These are phyloP conservation scores for Pontederia paniculata DNA, from an alignment of 176 grass and related monocot genomes.

Conservation along the genomic window DNA sequence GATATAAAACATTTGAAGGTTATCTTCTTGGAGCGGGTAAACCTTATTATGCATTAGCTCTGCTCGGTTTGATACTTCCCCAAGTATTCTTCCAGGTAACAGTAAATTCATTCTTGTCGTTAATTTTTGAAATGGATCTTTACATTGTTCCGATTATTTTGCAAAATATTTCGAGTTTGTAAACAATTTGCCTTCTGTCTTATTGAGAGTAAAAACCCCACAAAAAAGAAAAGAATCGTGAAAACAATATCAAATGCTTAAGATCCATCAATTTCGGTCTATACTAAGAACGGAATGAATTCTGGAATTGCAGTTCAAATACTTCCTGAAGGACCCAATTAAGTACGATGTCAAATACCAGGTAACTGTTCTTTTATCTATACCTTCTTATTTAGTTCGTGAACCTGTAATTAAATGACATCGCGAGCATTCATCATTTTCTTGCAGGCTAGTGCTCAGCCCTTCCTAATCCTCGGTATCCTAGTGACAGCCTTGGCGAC, in stretches of 20 bases:
- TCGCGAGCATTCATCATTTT: neutral
- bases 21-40: slow-evolving; percentile 53
- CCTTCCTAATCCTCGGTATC: slow-evolving; percentile 57
- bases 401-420: neutral
- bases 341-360: slow-evolving; percentile 81
- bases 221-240: too few species aligned
- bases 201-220: too few species aligned
- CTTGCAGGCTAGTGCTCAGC: slow-evolving; percentile 54
- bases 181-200: too few species aligned
- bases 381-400: neutral
- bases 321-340: slow-evolving; percentile 61
- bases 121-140: too few species aligned
- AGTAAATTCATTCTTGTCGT: neutral
- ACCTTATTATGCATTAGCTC: slow-evolving; percentile 49
- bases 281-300: neutral
- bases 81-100: slow-evolving; percentile 62
- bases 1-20: slow-evolving; percentile 24
- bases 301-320: slow-evolving; percentile 47
- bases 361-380: slow-evolving; percentile 15
- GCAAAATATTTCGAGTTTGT: too few species aligned
- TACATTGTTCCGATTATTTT: too few species aligned
- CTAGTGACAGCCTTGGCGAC: slow-evolving; percentile 57
- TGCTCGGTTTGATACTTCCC: slow-evolving; percentile 58
- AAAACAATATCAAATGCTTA: too few species aligned
- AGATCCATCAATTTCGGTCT: neutral